A percentile compares a stretch with the other conserved stretches of the same genome.
Evolutionary conservation across 768 basidiomycete species (phyloP).

Genomic region (Leccinum rimulosum): DNA sequence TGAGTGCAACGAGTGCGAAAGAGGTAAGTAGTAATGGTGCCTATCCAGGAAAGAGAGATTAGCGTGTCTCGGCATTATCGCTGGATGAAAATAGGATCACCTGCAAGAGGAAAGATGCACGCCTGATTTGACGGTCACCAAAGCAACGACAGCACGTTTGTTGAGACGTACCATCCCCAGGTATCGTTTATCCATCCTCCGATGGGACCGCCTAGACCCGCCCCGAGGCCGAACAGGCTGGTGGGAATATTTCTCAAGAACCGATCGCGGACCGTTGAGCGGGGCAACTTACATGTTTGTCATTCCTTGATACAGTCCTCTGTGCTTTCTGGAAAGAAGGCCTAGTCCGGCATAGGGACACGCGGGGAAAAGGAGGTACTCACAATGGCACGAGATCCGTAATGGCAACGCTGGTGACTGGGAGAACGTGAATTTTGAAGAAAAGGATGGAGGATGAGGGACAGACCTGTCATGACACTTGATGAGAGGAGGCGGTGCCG

Average conservation of each 20-base stretch:
- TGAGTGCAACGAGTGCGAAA: constrained; percentile 64
- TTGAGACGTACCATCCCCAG: constrained; percentile 71
- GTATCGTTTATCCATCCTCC: constrained; percentile 85
- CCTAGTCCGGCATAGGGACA: background rate
- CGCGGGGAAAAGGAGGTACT: constrained; percentile 29
- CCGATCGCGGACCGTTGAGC: constrained; percentile 2
- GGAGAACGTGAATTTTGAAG: constrained; percentile 20
- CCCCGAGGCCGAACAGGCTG: constrained; percentile 82
- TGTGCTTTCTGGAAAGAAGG: constrained; percentile 56
- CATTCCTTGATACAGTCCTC: constrained; percentile 90
- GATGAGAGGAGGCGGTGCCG: constrained; percentile 19
- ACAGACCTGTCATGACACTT: constrained; percentile 81
- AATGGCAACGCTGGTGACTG: constrained; percentile 81
- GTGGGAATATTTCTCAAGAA: constrained; percentile 8
- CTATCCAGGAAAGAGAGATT: constrained; percentile 37
- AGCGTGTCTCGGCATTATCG: constrained; percentile 2
- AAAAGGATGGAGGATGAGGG: constrained; percentile 1
- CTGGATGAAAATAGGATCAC: constrained; percentile 36
- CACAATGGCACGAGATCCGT: constrained; percentile 89
- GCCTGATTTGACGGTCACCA: constrained; percentile 47
- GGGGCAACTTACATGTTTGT: constrained; percentile 67
- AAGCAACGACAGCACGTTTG: background rate
- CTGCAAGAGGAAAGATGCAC: constrained; percentile 83
- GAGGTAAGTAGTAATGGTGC: constrained; percentile 76
- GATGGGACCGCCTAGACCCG: constrained; percentile 74